Evolutionary conservation across 352 stramenopile genomes (phyloP), one percentile per base, ranked within the genome.

Genomic region (Peronospora belbahrii): DNA sequence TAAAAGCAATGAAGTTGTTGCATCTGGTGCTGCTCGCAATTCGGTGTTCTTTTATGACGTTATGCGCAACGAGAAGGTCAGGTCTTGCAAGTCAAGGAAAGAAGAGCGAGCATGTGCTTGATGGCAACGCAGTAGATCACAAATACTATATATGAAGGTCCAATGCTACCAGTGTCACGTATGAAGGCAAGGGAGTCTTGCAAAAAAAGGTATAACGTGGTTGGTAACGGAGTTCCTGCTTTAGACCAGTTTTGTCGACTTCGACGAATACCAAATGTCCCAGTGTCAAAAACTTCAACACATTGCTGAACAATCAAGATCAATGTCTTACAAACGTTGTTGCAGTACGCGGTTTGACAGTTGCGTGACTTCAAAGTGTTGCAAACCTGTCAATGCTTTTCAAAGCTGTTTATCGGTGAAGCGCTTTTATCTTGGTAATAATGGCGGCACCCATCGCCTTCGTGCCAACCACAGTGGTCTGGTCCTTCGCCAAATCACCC

Each of bases 361-460:
- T 4, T 4, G 27, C 2, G 9, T 33, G 14, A 6, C 13, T 6
- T 33, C 27, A 15, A 15, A 33, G 1, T 3, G 27, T 10, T 14
- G 10, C 10, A 15, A 33, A 11, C 24, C 24, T 28, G n/a, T 6
- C n/a, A 7, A 14, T 14, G 9, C 27, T 32, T n/a, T n/a, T n/a
- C n/a, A n/a, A n/a, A n/a, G 27, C n/a, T 14, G 14, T 31, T 67
- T 57, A 65, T 31, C 68, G 22, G 41, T 64, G 56, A 39, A 93
- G 60, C 23, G 61, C 54, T 28, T 79, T 67, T 50, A 90, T 84
- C 62, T 90, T 86, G 43, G 72, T 64, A 42, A 93, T 67, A 42
- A 93, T 90, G 22, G 81, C 81, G 23, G 76, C 74, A 38, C 81
- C 81, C 81, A 90, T 93, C 18, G 65, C 64, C 42, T 60, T 70